Conservation (phyloP, 495 filamentous ascomycete species). For the Aspergillus indologenus region DNA sequence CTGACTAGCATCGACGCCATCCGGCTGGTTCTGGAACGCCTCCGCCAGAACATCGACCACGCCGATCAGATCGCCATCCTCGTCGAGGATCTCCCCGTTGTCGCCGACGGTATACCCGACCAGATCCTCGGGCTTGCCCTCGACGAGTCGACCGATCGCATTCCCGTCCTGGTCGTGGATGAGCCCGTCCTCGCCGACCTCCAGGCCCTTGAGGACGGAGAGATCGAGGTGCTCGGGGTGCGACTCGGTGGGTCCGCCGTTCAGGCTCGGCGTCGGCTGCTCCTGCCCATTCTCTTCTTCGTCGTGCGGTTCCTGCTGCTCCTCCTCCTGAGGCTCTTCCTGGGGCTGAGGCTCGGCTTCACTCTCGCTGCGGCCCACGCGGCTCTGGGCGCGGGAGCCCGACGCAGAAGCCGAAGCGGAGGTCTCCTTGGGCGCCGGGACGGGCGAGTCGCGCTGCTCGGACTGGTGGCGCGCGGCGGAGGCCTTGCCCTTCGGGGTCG, state of each 20-base stretch:
- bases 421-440: background rate
- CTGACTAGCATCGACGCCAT: constrained; percentile 21
- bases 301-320: background rate
- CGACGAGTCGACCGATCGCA: constrained; percentile 54
- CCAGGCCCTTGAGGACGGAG: constrained; percentile 53
- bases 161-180: constrained; percentile 55
- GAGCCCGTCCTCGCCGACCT: constrained; percentile 55
- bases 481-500: constrained; percentile 1
- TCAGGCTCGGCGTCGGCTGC: background rate
- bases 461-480: background rate
- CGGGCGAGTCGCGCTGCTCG: background rate
- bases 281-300: constrained; percentile 3
- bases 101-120: constrained; percentile 58
- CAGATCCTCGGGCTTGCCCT: constrained; percentile 60
- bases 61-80: constrained; percentile 62
- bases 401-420: background rate
- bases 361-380: background rate
- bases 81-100: constrained; percentile 61
- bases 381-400: background rate
- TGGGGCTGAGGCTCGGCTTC: constrained; percentile 25
- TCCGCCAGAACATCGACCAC: constrained; percentile 51
- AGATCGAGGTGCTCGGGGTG: constrained; percentile 26
- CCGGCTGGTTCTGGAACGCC: constrained; percentile 16
- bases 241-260: background rate
- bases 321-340: constrained; percentile 1